phyloP scores from a whole-genome alignment of 495 filamentous ascomycete genomes.

The Xylaria castorea region DNA sequence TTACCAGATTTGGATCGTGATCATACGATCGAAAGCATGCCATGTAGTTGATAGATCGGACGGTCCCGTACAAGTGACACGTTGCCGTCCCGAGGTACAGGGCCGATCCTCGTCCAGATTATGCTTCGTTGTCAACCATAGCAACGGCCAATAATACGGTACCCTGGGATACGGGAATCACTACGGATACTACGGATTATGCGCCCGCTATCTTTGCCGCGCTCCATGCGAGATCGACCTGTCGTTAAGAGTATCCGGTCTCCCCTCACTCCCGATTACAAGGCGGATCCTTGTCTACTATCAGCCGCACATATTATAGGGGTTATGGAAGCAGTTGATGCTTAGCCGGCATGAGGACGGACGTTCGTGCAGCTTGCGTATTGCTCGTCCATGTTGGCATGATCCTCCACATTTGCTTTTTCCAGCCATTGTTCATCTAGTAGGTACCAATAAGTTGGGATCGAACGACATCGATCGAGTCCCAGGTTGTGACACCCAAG shows the following conservation, averaged over 20 bases:
- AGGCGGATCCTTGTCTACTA: slow-evolving; percentile 23
- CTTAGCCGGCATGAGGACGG: slow-evolving; percentile 19
- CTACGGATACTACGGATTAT: slow-evolving; percentile 15
- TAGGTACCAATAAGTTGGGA: slow-evolving; percentile 22
- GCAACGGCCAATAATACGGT: slow-evolving; percentile 15
- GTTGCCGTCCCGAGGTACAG: slow-evolving; percentile 21
- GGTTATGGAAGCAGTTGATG: not conserved
- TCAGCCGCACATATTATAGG: slow-evolving; percentile 23
- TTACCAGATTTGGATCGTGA: slow-evolving; percentile 22
- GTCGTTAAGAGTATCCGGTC: slow-evolving; percentile 19
- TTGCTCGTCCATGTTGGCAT: slow-evolving; percentile 9
- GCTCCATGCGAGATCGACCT: slow-evolving; percentile 25
- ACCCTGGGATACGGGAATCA: slow-evolving; percentile 9
- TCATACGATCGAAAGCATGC: slow-evolving; percentile 30
- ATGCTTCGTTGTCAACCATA: slow-evolving; percentile 27
- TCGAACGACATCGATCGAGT: slow-evolving; percentile 32
- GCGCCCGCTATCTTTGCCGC: slow-evolving; percentile 26
- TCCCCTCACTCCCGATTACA: not conserved
- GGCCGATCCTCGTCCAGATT: slow-evolving; percentile 27
- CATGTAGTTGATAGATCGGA: slow-evolving; percentile 28
- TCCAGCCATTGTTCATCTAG: slow-evolving; percentile 16
- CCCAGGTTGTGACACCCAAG: slow-evolving; percentile 23
- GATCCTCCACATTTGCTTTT: slow-evolving; percentile 2
- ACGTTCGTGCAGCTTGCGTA: slow-evolving; percentile 24
- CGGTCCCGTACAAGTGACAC: slow-evolving; percentile 29